Percentiles rank a stretch among this genome's conserved stretches.
Conservation (phyloP, 371 early-diverging fungal genomes). For the Mucor indicus region DNA sequence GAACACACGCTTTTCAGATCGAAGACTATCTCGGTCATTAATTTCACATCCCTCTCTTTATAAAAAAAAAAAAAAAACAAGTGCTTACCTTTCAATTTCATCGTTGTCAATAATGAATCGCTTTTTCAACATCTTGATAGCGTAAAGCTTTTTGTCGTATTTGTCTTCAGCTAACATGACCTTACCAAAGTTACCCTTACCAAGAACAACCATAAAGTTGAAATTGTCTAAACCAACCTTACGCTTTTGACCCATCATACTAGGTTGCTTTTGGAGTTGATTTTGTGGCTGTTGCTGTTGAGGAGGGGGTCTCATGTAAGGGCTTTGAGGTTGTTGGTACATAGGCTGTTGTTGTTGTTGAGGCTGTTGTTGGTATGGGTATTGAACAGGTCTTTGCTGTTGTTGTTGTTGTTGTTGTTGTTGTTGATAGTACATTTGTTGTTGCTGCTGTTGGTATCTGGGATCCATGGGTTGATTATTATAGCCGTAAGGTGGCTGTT, state of each 20-base stretch:
- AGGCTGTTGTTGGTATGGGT: conserved; percentile 26
- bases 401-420: conserved; percentile 22
- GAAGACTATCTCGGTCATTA: conserved; percentile 72
- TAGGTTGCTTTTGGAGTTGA: conserved; percentile 8
- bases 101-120: conserved; percentile 91
- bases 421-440: conserved; percentile 29
- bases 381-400: conserved; percentile 24
- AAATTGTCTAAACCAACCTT: conserved; percentile 75
- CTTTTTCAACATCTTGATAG: conserved; percentile 98
- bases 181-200: conserved; percentile 98
- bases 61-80: not conserved
- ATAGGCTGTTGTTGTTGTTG: conserved; percentile 14
- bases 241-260: conserved; percentile 18
- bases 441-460: conserved; percentile 27
- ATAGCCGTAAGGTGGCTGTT: conserved; percentile 21
- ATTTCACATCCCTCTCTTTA: too few species aligned
- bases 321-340: conserved; percentile 17
- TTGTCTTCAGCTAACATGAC: conserved; percentile 97
- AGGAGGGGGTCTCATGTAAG: conserved; percentile 7
- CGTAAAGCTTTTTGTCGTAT: conserved; percentile 76
- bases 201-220: conserved; percentile 89
- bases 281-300: conserved; percentile 12
- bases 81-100: conserved; percentile 77
- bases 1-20: conserved; percentile 93
- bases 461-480: conserved; percentile 19